Conservation (phyloP, 192 early-diverging fungal species). For the Entomortierella chlamydospora region DNA sequence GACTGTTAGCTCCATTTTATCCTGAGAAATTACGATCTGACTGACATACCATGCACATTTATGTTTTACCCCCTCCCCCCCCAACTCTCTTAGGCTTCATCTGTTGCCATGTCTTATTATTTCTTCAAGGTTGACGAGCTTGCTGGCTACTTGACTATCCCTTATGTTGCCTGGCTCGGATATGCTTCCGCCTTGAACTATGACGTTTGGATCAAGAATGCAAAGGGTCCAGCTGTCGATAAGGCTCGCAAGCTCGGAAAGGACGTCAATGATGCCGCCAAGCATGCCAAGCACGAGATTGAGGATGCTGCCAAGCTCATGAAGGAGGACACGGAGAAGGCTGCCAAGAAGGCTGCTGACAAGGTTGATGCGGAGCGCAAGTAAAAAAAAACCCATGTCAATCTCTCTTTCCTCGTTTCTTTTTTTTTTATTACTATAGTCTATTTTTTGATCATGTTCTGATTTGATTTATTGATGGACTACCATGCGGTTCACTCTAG, state of each 20-base stretch:
- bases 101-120: slow-evolving; percentile 32
- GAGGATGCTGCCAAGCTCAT: slow-evolving; percentile 45
- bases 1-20: not conserved
- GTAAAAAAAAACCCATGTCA: too few species aligned
- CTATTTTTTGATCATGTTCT: too few species aligned
- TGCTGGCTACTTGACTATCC: slow-evolving; percentile 46
- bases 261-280: slow-evolving; percentile 48
- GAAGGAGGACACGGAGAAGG: slow-evolving; percentile 28
- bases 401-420: too few species aligned
- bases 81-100: slow-evolving; percentile 14
- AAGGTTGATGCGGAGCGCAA: slow-evolving; percentile 36
- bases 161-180: slow-evolving; percentile 52
- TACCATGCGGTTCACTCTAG: too few species aligned
- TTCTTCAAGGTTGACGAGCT: slow-evolving; percentile 52
- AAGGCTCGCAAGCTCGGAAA: slow-evolving; percentile 43
- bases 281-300: slow-evolving; percentile 49
- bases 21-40: not conserved
- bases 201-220: slow-evolving; percentile 53
- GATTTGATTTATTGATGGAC: too few species aligned
- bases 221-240: slow-evolving; percentile 29
- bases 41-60: too few species aligned
- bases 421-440: not conserved
- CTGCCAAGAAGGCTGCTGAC: slow-evolving; percentile 28
- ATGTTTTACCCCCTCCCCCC: not conserved
- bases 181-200: slow-evolving; percentile 52